A percentile compares a stretch with the other conserved stretches of the same genome.
Evolutionary conservation across 352 stramenopile genomes (phyloP).

Genomic region (Phytophthora macrochlamydospora): DNA sequence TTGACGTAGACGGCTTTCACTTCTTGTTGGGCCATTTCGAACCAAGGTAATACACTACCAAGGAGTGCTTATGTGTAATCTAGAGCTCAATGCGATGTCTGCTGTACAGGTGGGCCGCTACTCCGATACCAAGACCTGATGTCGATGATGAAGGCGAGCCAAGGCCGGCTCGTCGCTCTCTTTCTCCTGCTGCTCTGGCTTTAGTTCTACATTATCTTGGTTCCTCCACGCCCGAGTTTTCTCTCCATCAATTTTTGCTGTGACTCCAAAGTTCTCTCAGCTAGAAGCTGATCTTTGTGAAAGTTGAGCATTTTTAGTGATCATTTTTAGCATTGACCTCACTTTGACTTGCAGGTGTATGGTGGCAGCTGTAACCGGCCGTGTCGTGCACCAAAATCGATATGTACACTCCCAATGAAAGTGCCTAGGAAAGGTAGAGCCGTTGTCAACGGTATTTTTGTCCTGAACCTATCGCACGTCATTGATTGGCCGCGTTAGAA

Average conservation of each 20-base stretch:
- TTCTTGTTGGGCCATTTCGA: conserved; percentile 9
- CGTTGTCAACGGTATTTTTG: too few species aligned
- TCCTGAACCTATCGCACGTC: too few species aligned
- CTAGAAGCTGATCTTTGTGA: too few species aligned
- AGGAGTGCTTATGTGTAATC: not conserved
- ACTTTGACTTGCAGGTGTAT: too few species aligned
- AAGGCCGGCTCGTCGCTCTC: conserved; percentile 6
- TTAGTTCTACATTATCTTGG: conserved; percentile 26
- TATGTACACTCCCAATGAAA: too few species aligned
- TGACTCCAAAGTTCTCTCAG: conserved; percentile 1
- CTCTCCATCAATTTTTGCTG: conserved; percentile 18
- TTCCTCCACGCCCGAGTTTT: conserved; percentile 17
- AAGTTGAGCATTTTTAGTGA: too few species aligned
- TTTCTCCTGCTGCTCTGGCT: conserved; percentile 5
- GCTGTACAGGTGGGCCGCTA: conserved; percentile 1
- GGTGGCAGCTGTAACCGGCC: too few species aligned
- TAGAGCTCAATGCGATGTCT: not conserved
- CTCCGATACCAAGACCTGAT: conserved; percentile 4
- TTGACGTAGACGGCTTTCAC: conserved; percentile 20
- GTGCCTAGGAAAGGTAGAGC: too few species aligned
- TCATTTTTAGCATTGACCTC: too few species aligned
- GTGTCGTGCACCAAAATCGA: too few species aligned
- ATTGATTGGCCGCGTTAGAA: too few species aligned
- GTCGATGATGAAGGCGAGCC: conserved; percentile 3
- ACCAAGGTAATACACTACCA: not conserved